phyloP scores from a whole-genome alignment of 2,329 filamentous ascomycete genomes.

The Hypoxylon sp. region DNA sequence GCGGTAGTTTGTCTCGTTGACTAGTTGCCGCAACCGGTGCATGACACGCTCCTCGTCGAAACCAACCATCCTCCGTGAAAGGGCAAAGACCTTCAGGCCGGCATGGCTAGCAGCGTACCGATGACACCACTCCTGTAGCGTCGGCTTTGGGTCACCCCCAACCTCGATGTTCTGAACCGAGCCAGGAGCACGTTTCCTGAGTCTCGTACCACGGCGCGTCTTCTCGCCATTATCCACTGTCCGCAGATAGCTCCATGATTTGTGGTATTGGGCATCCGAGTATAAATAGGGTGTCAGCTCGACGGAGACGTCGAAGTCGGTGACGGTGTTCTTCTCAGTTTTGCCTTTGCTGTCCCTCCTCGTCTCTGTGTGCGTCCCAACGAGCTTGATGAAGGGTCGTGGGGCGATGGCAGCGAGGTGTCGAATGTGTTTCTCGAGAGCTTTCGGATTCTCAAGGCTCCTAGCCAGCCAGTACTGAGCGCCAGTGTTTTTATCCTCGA shows the following conservation, averaged over 20 bases:
- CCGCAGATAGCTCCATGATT: constrained; percentile 62
- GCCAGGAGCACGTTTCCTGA: constrained; percentile 58
- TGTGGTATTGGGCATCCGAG: constrained; percentile 58
- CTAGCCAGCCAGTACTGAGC: constrained; percentile 61
- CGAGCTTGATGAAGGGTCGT: constrained; percentile 66
- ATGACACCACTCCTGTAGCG: constrained; percentile 75
- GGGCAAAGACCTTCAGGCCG: constrained; percentile 69
- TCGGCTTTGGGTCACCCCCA: constrained; percentile 56
- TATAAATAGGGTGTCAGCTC: constrained; percentile 73
- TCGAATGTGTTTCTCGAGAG: constrained; percentile 62
- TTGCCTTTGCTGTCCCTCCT: constrained; percentile 61
- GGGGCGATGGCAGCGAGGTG: constrained; percentile 65
- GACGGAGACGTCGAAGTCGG: constrained; percentile 72
- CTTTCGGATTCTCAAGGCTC: constrained; percentile 62
- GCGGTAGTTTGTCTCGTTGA: constrained; percentile 76
- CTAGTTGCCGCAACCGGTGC: constrained; percentile 67
- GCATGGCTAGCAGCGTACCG: constrained; percentile 73
- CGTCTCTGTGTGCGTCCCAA: constrained; percentile 67
- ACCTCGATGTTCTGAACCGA: constrained; percentile 62
- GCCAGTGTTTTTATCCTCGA: constrained; percentile 54
- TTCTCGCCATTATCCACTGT: constrained; percentile 72
- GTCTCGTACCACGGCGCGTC: constrained; percentile 74
- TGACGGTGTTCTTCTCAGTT: constrained; percentile 62
- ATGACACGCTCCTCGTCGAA: constrained; percentile 71
- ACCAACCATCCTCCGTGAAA: constrained; percentile 69